These are phyloP conservation scores for Tetradesmus lagerheimii DNA, from an alignment of 139 green algal species.

Conservation along the genomic window DNA sequence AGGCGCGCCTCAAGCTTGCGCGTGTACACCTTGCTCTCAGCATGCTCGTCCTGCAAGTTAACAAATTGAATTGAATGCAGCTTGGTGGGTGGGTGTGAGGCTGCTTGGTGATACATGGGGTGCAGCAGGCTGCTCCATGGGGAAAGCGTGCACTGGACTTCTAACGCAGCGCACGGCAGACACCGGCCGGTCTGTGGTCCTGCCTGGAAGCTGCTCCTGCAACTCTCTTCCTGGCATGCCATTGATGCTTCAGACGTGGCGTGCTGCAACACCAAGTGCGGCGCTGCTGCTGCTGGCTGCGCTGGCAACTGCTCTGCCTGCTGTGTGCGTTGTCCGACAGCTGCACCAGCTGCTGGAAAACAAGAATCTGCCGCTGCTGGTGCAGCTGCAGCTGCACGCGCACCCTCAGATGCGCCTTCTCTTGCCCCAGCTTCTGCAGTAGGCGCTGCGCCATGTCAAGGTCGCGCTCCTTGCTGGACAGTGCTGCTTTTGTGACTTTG, in stretches of 20 bases:
- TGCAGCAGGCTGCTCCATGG: no score
- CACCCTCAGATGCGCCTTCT: slow-evolving; percentile 37
- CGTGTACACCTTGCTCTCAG: slow-evolving; percentile 22
- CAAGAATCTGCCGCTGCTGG: not conserved
- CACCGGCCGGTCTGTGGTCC: no score
- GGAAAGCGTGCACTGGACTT: no score
- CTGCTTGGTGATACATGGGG: no score
- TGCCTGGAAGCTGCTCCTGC: no score
- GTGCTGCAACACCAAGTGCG: not conserved
- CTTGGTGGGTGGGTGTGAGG: no score
- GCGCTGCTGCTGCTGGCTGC: not conserved
- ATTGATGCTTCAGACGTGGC: not conserved
- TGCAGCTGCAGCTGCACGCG: not conserved
- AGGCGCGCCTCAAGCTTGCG: slow-evolving; percentile 8
- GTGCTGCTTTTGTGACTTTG: slow-evolving; percentile 22
- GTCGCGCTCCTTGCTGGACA: slow-evolving; percentile 19
- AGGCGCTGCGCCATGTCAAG: slow-evolving; percentile 23
- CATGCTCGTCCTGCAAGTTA: slow-evolving; percentile 26
- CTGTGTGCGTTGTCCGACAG: not conserved
- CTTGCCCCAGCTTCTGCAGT: slow-evolving; percentile 27
- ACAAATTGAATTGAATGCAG: no score
- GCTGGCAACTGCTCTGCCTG: not conserved
- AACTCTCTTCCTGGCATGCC: no score
- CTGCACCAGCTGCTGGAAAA: not conserved
- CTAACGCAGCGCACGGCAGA: no score